Conservation (phyloP, 73 alveolate genomes). For the Blepharisma stoltei region DNA sequence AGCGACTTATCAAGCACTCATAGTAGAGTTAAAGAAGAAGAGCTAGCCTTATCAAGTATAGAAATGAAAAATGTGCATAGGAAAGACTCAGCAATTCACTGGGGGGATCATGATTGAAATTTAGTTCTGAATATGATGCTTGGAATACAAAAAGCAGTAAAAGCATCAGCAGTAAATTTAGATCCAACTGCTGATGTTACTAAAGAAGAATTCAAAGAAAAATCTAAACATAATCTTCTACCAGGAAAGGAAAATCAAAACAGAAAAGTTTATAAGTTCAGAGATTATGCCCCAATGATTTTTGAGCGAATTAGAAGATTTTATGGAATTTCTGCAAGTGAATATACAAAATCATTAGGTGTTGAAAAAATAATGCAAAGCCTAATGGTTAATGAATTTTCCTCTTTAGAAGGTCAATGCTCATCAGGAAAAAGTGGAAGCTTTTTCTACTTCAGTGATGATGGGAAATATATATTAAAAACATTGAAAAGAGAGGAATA, state of each 20-base stretch:
- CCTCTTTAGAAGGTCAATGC: slow-evolving; percentile 42
- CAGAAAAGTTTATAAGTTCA: slow-evolving; percentile 72
- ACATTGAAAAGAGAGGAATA: slow-evolving; percentile 86
- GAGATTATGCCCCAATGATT: slow-evolving; percentile 84
- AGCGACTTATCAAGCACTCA: too few relatives aligned
- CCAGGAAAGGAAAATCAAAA: slow-evolving; percentile 67
- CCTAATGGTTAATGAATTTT: slow-evolving; percentile 41
- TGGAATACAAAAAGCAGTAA: slow-evolving; percentile 87
- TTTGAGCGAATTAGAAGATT: slow-evolving; percentile 72
- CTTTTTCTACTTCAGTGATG: slow-evolving; percentile 96
- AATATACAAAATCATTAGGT: slow-evolving; percentile 70
- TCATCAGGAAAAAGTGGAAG: slow-evolving; percentile 96
- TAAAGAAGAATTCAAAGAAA: slow-evolving; percentile 63
- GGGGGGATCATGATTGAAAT: slow-evolving; percentile 76
- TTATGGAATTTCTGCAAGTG: slow-evolving; percentile 56
- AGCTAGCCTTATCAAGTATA: background rate
- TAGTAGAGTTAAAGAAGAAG: too few relatives aligned
- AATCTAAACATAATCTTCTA: slow-evolving; percentile 61
- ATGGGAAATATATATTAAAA: slow-evolving; percentile 91
- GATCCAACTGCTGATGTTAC: slow-evolving; percentile 37
- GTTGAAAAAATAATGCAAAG: slow-evolving; percentile 65
- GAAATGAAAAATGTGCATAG: slow-evolving; percentile 25
- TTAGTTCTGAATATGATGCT: slow-evolving; percentile 84
- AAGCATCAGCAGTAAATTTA: slow-evolving; percentile 28
- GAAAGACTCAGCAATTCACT: slow-evolving; percentile 29